Evolutionary conservation across 2,329 filamentous ascomycete genomes (phyloP), one percentile per base, ranked within the genome.

Genomic region (Chaetomiaceae sp.): DNA sequence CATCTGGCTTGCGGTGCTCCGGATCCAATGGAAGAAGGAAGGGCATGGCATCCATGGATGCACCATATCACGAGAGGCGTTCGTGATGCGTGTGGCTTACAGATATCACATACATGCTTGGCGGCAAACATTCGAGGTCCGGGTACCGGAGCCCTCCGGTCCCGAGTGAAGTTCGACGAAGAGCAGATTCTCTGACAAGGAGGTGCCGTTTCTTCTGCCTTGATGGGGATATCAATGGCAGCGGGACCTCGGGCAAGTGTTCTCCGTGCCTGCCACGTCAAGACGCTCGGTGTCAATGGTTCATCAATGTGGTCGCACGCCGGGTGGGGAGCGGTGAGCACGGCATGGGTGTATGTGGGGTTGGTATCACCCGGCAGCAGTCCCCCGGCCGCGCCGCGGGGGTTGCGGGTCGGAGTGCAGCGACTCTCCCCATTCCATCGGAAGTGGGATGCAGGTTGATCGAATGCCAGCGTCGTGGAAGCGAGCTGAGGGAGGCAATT

Each of bases 11-110:
- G 19, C 34, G 37, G 14, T 17, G 33, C 6, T 17, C 14, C n/a
- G n/a, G 42, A 14, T 43, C 54, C 51, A 55, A 58, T 58, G 27
- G 36, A 38, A 12, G 22, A 17, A 20, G 17, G 14, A 11, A 14
- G n/a, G 5, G 22, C n/a, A 23, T 19, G 20, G 23, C 47, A 53
- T 12, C 43, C 40, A 48, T 51, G 23, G 47, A 53, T 12, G 38
- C 40, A 48, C 49, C 52, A 53, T 46, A 55, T 61, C 54, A 61
- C 52, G 57, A 58, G 60, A 58, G 46, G 14, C 23, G 53, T 31
- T 51, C 25, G 31, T 54, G 53, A 46, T 54, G 58, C 53, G 47
- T 29, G 53, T 58, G 55, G 51, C 54, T 54, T 39, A 40, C 29
- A 43, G 19, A 39, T 52, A 39, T 36, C 37, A 42, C 48, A 53